Conservation (phyloP, 345 rosid genomes). For the Nasturtium officinale region DNA sequence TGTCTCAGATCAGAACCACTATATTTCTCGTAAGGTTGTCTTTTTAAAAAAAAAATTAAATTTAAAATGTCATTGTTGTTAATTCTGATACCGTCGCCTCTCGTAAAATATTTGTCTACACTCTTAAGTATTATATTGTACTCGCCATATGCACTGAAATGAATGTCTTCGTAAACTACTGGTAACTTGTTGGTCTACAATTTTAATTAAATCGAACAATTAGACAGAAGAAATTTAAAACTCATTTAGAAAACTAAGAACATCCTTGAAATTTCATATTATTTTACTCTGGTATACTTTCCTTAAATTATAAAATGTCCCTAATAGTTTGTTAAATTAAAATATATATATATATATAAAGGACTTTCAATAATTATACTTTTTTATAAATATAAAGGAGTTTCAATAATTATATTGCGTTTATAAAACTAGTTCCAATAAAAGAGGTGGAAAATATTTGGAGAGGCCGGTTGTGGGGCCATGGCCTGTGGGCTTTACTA, state of each 20-base stretch:
- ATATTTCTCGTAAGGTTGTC: neutral
- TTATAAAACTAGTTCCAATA: no score
- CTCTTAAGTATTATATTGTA: neutral
- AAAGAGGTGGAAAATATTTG: neutral
- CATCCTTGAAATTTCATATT: neutral
- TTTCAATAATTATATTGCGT: neutral
- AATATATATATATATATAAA: no score
- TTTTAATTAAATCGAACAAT: neutral
- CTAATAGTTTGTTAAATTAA: no score
- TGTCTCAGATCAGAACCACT: neutral
- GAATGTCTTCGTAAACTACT: neutral
- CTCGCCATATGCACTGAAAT: neutral
- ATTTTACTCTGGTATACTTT: neutral
- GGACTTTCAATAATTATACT: neutral
- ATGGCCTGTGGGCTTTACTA: constrained; percentile 11
- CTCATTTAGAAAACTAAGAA: neutral
- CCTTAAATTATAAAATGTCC: neutral
- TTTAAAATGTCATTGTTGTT: no score
- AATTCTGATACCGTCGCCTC: no score
- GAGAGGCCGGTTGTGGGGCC: constrained; percentile 31
- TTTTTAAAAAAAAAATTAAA: no score
- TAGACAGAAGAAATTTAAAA: neutral
- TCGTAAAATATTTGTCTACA: neutral
- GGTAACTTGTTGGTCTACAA: no score
- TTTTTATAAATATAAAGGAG: neutral